These are phyloP conservation scores for Rubroshorea leprosula DNA, from an alignment of 345 rosid species.

Conservation along the genomic window DNA sequence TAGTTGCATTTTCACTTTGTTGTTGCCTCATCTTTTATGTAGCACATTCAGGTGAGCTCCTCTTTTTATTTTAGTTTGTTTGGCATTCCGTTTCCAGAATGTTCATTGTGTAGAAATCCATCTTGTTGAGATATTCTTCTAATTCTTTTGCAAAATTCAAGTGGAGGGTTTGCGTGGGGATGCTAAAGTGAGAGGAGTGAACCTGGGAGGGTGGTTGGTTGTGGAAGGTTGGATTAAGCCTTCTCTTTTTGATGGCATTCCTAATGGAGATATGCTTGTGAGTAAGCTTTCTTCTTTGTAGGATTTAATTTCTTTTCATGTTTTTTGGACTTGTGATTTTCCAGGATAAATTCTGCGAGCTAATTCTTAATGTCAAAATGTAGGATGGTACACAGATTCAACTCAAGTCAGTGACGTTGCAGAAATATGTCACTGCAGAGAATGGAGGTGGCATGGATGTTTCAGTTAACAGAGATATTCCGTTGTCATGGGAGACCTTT, in stretches of 20 bases:
- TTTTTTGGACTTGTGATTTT: slow-evolving; percentile 11
- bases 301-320: neutral
- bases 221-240: slow-evolving; percentile 88
- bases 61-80: slow-evolving; percentile 9
- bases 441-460: slow-evolving; percentile 60
- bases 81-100: too few relatives aligned
- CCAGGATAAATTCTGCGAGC: neutral
- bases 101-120: neutral
- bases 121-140: neutral
- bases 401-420: slow-evolving; percentile 46
- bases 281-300: slow-evolving; percentile 19
- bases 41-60: slow-evolving; percentile 36
- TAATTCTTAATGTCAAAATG: slow-evolving; percentile 14
- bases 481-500: slow-evolving; percentile 69
- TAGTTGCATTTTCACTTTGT: slow-evolving; percentile 37
- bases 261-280: slow-evolving; percentile 76
- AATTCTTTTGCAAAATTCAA: slow-evolving; percentile 15
- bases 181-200: slow-evolving; percentile 67
- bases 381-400: slow-evolving; percentile 74
- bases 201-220: slow-evolving; percentile 77
- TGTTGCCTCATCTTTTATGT: slow-evolving; percentile 33
- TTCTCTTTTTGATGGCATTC: slow-evolving; percentile 60
- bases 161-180: slow-evolving; percentile 54
- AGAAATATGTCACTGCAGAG: slow-evolving; percentile 58
- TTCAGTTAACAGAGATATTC: slow-evolving; percentile 44